Evolutionary conservation across 257 asterid genomes (phyloP).

Genomic region (Cruciata laevipes): DNA sequence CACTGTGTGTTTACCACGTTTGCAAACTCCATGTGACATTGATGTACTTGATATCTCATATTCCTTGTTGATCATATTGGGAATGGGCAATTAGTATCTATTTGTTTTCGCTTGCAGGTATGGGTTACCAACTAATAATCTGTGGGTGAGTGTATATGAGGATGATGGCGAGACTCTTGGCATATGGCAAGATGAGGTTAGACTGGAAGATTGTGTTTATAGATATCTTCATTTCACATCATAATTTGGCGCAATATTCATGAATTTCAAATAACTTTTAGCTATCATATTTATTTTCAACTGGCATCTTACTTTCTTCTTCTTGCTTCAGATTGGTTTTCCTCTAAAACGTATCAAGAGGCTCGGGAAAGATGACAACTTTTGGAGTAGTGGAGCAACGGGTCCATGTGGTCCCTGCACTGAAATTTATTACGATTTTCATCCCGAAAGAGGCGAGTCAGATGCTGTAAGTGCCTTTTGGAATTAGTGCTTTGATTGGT

Average conservation of each 20-base stretch:
- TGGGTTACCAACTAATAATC: conserved; percentile 60
- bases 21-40: background rate
- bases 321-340: conserved; percentile 59
- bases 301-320: conserved; percentile 4
- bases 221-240: background rate
- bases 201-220: background rate
- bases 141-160: conserved; percentile 82
- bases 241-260: background rate
- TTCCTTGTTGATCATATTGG: background rate
- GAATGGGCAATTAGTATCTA: background rate
- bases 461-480: conserved; percentile 49
- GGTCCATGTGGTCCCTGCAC: conserved; percentile 99
- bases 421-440: conserved; percentile 85
- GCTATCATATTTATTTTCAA: background rate
- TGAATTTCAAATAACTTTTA: background rate
- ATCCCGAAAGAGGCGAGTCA: conserved; percentile 70
- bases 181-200: conserved; percentile 81
- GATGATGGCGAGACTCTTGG: conserved; percentile 75
- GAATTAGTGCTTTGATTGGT: background rate
- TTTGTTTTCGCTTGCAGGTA: conserved; percentile 33
- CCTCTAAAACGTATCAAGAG: conserved; percentile 65
- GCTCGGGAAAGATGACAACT: conserved; percentile 92
- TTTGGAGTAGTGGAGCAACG: conserved; percentile 93
- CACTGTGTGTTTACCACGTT: background rate
- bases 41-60: background rate